phyloP scores from a whole-genome alignment of 768 basidiomycete genomes.

The Rhodotorula babjevae region DNA sequence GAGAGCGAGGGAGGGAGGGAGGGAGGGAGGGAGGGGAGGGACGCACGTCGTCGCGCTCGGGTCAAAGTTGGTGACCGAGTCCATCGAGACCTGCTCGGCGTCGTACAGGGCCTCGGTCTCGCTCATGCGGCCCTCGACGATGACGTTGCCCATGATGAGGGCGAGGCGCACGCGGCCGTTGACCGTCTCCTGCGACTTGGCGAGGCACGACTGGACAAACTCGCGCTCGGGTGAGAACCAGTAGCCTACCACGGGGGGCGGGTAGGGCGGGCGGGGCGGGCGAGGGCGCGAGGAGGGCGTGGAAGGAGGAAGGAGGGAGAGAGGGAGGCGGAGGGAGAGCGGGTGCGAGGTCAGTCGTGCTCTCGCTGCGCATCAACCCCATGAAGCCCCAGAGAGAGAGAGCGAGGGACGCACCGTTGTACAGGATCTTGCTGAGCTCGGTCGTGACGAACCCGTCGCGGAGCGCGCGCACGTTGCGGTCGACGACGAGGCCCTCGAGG shows the following conservation, averaged over 20 bases:
- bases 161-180: slow-evolving; percentile 87
- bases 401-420: slow-evolving; percentile 61
- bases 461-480: slow-evolving; percentile 89
- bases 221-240: slow-evolving; percentile 99
- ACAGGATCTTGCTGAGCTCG: slow-evolving; percentile 81
- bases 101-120: slow-evolving; percentile 84
- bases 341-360: no score
- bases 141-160: slow-evolving; percentile 92
- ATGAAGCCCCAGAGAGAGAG: background rate
- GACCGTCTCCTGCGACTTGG: slow-evolving; percentile 90
- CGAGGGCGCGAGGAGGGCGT: background rate
- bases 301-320: background rate
- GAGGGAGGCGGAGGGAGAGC: no score
- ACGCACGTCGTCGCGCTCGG: slow-evolving; percentile 55
- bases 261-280: no score
- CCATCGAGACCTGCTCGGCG: slow-evolving; percentile 93
- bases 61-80: slow-evolving; percentile 96
- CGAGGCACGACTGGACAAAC: slow-evolving; percentile 83
- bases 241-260: slow-evolving; percentile 51
- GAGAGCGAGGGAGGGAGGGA: no score
- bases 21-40: no score
- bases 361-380: no score
- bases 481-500: slow-evolving; percentile 93
- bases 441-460: slow-evolving; percentile 93
- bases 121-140: slow-evolving; percentile 85